A percentile compares a stretch with the other conserved stretches of the same genome.
These are phyloP conservation scores for Herpetomonas tarakana DNA, from an alignment of 208 protist genomes.

Conservation along the genomic window DNA sequence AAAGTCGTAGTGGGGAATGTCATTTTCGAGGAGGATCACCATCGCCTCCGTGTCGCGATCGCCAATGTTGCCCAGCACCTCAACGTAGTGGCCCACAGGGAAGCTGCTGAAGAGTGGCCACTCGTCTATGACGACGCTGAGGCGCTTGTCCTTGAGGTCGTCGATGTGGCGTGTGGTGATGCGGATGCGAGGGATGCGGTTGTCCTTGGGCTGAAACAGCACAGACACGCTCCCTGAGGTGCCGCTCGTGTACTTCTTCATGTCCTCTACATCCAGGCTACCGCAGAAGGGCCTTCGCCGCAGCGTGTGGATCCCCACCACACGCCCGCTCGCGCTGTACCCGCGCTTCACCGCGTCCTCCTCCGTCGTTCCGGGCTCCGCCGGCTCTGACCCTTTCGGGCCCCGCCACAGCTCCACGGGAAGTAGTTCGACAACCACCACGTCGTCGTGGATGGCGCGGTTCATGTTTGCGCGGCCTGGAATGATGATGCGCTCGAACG, in stretches of 20 bases:
- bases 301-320: slow-evolving; percentile 74
- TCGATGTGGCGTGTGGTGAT: slow-evolving; percentile 75
- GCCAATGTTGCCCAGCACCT: slow-evolving; percentile 91
- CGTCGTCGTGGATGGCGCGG: slow-evolving; percentile 83
- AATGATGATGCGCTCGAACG: slow-evolving; percentile 74
- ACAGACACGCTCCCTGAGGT: slow-evolving; percentile 65
- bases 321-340: slow-evolving; percentile 55
- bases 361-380: slow-evolving; percentile 32
- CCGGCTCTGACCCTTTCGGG: slow-evolving; percentile 5
- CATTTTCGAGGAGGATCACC: slow-evolving; percentile 94
- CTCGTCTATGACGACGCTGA: slow-evolving; percentile 94
- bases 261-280: slow-evolving; percentile 73
- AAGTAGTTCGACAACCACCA: slow-evolving; percentile 75
- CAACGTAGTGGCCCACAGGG: slow-evolving; percentile 93
- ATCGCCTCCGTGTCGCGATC: slow-evolving; percentile 93
- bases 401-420: slow-evolving; percentile 48
- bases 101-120: slow-evolving; percentile 91
- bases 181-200: slow-evolving; percentile 86
- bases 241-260: slow-evolving; percentile 29
- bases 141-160: slow-evolving; percentile 85
- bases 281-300: slow-evolving; percentile 82
- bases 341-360: slow-evolving; percentile 57
- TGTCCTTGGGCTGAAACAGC: slow-evolving; percentile 87
- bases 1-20: slow-evolving; percentile 91
- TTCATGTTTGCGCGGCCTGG: slow-evolving; percentile 81